Percentiles rank a stretch among this genome's conserved stretches.
phyloP scores from a whole-genome alignment of 495 filamentous ascomycete genomes.

The Penicillium mononematosum region DNA sequence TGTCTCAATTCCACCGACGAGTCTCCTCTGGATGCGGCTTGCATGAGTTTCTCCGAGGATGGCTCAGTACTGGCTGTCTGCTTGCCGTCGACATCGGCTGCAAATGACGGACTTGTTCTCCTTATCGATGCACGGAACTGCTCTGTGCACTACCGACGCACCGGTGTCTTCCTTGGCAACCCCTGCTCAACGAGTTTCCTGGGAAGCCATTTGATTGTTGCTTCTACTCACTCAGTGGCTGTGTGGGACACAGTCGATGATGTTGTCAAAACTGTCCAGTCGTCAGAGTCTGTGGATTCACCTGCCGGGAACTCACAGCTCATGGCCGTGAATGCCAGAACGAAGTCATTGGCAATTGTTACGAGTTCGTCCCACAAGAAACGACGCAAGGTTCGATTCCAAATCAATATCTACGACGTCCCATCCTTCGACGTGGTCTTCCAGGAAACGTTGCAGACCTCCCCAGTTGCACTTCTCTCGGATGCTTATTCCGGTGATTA shows the following conservation, averaged over 20 bases:
- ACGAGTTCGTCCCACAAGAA: slow-evolving; percentile 23
- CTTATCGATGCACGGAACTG: slow-evolving; percentile 39
- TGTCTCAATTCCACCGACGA: slow-evolving; percentile 37
- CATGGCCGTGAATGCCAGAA: slow-evolving; percentile 39
- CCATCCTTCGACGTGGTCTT: slow-evolving; percentile 30
- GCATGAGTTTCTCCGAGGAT: slow-evolving; percentile 76
- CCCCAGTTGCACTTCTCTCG: slow-evolving; percentile 39
- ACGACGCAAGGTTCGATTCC: slow-evolving; percentile 23
- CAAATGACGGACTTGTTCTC: slow-evolving; percentile 29
- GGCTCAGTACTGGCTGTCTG: slow-evolving; percentile 76
- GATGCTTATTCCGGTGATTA: slow-evolving; percentile 55
- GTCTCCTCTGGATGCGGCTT: slow-evolving; percentile 29
- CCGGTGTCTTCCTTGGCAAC: slow-evolving; percentile 32
- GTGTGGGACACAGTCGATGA: slow-evolving; percentile 48
- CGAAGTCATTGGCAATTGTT: slow-evolving; percentile 39
- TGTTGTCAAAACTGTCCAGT: slow-evolving; percentile 31
- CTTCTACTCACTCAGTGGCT: slow-evolving; percentile 36
- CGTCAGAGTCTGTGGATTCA: slow-evolving; percentile 12
- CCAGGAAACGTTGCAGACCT: slow-evolving; percentile 26
- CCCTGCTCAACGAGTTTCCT: slow-evolving; percentile 36
- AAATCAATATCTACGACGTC: slow-evolving; percentile 41
- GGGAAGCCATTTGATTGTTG: slow-evolving; percentile 36
- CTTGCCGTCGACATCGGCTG: slow-evolving; percentile 30
- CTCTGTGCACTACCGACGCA: slow-evolving; percentile 34
- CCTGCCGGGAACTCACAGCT: slow-evolving; percentile 18